Percentiles rank a stretch among this genome's conserved stretches.
phyloP scores from a whole-genome alignment of 2,329 filamentous ascomycete genomes.

The Penicillium sp. region DNA sequence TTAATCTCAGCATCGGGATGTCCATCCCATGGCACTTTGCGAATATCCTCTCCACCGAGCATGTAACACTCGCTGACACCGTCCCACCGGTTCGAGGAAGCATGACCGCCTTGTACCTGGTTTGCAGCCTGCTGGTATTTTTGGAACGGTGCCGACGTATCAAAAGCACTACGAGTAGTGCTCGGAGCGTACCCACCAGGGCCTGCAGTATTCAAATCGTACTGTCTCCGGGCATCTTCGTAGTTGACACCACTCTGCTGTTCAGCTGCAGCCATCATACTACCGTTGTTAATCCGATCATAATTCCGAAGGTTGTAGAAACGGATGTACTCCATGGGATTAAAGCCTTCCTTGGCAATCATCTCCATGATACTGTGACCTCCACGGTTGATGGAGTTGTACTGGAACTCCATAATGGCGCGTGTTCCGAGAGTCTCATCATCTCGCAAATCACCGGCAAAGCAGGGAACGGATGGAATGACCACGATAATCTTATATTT shows the following conservation, averaged over 20 bases:
- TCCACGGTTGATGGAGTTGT: conserved; percentile 91
- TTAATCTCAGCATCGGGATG: conserved; percentile 58
- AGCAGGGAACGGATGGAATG: conserved; percentile 88
- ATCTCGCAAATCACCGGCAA: conserved; percentile 84
- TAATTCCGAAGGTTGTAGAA: conserved; percentile 94
- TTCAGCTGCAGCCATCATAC: conserved; percentile 39
- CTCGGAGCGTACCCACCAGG: conserved; percentile 46
- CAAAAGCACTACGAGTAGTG: conserved; percentile 35
- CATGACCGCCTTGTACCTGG: conserved; percentile 49
- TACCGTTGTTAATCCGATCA: conserved; percentile 71
- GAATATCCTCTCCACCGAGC: conserved; percentile 70
- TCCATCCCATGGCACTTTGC: conserved; percentile 60
- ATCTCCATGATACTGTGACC: conserved; percentile 86
- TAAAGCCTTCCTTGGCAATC: conserved; percentile 71
- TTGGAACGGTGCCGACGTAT: conserved; percentile 54
- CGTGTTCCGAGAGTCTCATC: conserved; percentile 81
- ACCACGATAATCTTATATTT: conserved; percentile 90
- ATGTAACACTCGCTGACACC: conserved; percentile 80
- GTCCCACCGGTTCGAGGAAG: conserved; percentile 64
- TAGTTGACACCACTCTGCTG: conserved; percentile 47
- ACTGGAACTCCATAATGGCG: conserved; percentile 98
- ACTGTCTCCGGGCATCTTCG: conserved; percentile 45
- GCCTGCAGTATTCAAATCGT: conserved; percentile 48
- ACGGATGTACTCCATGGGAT: conserved; percentile 81
- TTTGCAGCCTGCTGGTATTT: conserved; percentile 71